A percentile compares a stretch with the other conserved stretches of the same genome.
These are phyloP conservation scores for Rhynchosporium agropyri DNA, from an alignment of 2,329 filamentous ascomycete species.

Conservation along the genomic window DNA sequence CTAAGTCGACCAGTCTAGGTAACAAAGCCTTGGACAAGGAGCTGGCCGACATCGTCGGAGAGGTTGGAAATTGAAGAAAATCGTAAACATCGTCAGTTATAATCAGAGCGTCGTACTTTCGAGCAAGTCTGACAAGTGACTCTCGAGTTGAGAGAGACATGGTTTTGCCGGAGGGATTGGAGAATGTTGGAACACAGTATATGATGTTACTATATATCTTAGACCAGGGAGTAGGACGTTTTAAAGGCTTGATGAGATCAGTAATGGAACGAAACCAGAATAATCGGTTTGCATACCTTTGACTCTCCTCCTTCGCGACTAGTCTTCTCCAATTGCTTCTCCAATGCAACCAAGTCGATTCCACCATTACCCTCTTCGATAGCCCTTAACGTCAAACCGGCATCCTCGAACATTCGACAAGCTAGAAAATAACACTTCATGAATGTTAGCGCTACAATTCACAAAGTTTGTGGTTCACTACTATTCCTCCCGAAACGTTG, in stretches of 20 bases:
- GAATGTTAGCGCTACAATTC: no score
- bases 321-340: conserved; percentile 36
- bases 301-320: conserved; percentile 15
- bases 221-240: conserved; percentile 53
- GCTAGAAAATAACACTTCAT: conserved; percentile 73
- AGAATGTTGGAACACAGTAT: conserved; percentile 85
- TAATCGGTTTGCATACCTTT: conserved; percentile 24
- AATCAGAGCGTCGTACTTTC: conserved; percentile 79
- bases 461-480: no score
- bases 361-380: conserved; percentile 80
- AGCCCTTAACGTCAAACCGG: conserved; percentile 71
- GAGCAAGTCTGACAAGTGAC: conserved; percentile 73
- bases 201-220: conserved; percentile 88
- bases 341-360: conserved; percentile 66
- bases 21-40: conserved; percentile 44
- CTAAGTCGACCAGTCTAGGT: conserved; percentile 79
- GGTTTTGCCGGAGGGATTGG: conserved; percentile 84
- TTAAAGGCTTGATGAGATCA: conserved; percentile 28
- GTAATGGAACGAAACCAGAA: neutral
- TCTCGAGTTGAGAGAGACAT: conserved; percentile 72
- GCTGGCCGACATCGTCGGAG: conserved; percentile 24
- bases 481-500: no score
- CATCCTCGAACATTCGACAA: conserved; percentile 82
- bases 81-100: conserved; percentile 94
- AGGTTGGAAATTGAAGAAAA: conserved; percentile 75